A percentile compares a stretch with the other conserved stretches of the same genome.
phyloP scores from a whole-genome alignment of 1,139 yeast species.

The Lodderomyces oxycetoniae region DNA sequence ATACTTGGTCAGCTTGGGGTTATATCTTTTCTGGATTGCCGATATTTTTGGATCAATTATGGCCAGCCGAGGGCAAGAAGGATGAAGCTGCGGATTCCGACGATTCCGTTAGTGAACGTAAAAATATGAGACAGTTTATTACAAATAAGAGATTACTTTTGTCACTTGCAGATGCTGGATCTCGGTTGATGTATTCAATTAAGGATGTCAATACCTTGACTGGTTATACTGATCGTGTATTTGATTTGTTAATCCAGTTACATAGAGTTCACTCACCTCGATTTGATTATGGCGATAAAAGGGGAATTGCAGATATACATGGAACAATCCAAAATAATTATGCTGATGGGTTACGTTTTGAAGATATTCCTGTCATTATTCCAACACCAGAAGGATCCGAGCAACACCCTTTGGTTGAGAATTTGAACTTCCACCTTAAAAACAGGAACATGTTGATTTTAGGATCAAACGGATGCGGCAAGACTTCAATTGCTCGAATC shows the following conservation, averaged over 20 bases:
- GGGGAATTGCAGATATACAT: conserved; percentile 52
- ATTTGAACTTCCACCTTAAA: conserved; percentile 59
- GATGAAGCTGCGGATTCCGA: conserved; percentile 16
- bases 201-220: conserved; percentile 89
- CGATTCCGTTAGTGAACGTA: conserved; percentile 32
- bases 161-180: conserved; percentile 92
- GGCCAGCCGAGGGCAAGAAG: conserved; percentile 22
- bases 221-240: conserved; percentile 86
- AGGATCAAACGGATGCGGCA: conserved; percentile 89
- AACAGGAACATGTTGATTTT: conserved; percentile 73
- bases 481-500: conserved; percentile 79
- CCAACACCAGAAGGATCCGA: conserved; percentile 62
- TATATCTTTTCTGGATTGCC: conserved; percentile 88
- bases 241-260: conserved; percentile 64
- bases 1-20: conserved; percentile 94
- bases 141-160: conserved; percentile 87
- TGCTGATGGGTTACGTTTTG: conserved; percentile 69
- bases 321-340: conserved; percentile 83
- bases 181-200: conserved; percentile 92
- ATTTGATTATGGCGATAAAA: conserved; percentile 57
- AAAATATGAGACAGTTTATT: conserved; percentile 81
- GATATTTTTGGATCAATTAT: conserved; percentile 49
- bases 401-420: conserved; percentile 49
- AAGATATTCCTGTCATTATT: conserved; percentile 75
- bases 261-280: conserved; percentile 78